Percentiles rank a stretch among this genome's conserved stretches.
These are phyloP conservation scores for Colletotrichum camelliae DNA, from an alignment of 2,329 filamentous ascomycete species.

Conservation along the genomic window DNA sequence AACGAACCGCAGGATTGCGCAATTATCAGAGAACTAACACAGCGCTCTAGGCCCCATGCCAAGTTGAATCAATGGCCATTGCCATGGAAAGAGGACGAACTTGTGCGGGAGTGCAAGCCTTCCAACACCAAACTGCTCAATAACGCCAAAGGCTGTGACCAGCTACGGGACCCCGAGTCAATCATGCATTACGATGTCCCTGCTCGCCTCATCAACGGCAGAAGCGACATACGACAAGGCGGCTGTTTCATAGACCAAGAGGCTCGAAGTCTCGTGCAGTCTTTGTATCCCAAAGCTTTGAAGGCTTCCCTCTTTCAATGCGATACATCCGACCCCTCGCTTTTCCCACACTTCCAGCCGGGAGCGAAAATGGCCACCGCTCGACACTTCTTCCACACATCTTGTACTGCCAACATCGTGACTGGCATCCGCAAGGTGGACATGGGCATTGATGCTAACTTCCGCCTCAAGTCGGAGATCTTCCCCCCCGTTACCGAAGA, in stretches of 20 bases:
- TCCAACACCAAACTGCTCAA: not conserved
- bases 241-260: not conserved
- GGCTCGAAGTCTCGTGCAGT: not conserved
- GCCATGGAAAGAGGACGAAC: not conserved
- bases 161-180: not conserved
- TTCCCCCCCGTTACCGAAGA: not conserved
- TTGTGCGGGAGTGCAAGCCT: not conserved
- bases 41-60: not conserved
- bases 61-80: not conserved
- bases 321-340: not conserved
- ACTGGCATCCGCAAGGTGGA: not conserved
- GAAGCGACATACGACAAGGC: not conserved
- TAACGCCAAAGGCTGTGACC: not conserved
- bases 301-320: not conserved
- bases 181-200: not conserved
- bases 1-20: not conserved
- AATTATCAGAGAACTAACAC: not conserved
- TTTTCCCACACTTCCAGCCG: too few relatives aligned
- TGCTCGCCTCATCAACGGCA: not conserved
- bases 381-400: not conserved
- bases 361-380: too few relatives aligned
- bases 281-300: not conserved
- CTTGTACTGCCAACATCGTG: not conserved
- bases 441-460: not conserved
- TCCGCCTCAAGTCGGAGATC: not conserved